phyloP scores from a whole-genome alignment of 2,329 filamentous ascomycete genomes.

The Diaporthe longicolla region DNA sequence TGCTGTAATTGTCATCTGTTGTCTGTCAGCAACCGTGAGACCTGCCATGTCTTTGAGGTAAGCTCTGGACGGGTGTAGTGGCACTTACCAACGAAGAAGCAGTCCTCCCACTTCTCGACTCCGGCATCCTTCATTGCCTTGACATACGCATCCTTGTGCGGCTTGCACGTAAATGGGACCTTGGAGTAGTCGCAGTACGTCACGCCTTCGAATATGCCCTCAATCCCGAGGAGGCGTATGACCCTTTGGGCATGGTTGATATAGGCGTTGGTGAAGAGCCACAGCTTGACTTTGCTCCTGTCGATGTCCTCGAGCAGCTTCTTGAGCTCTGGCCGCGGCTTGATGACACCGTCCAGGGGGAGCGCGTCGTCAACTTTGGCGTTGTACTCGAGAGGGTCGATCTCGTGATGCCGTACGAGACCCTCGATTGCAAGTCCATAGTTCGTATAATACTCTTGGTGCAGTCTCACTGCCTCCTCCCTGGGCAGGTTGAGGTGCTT shows the following conservation, averaged over 20 bases:
- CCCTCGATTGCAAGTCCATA: conserved; percentile 99
- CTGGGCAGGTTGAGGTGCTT: conserved; percentile 80
- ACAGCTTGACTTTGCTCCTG: conserved; percentile 84
- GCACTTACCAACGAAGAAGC: conserved; percentile 90
- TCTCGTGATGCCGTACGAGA: conserved; percentile 92
- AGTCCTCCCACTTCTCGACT: conserved; percentile 76
- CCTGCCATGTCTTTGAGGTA: conserved; percentile 34
- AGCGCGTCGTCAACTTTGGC: conserved; percentile 93
- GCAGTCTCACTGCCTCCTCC: conserved; percentile 87
- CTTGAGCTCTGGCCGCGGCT: conserved; percentile 81
- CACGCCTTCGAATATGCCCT: conserved; percentile 93
- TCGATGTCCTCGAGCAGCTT: conserved; percentile 87
- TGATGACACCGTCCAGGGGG: conserved; percentile 87
- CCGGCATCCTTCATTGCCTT: conserved; percentile 92
- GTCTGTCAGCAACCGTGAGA: conserved; percentile 9
- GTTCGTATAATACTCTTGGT: conserved; percentile 92
- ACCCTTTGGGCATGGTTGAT: conserved; percentile 89
- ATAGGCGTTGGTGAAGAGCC: conserved; percentile 98
- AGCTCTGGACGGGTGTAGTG: fast-evolving
- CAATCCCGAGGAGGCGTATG: conserved; percentile 82
- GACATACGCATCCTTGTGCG: conserved; percentile 83
- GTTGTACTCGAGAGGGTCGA: conserved; percentile 96
- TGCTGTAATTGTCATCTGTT: conserved; percentile 87
- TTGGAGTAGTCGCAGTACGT: conserved; percentile 92
- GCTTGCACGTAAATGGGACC: conserved; percentile 87